Conservation (phyloP, 106 monocot genomes). For the Dioscorea dumetorum region DNA sequence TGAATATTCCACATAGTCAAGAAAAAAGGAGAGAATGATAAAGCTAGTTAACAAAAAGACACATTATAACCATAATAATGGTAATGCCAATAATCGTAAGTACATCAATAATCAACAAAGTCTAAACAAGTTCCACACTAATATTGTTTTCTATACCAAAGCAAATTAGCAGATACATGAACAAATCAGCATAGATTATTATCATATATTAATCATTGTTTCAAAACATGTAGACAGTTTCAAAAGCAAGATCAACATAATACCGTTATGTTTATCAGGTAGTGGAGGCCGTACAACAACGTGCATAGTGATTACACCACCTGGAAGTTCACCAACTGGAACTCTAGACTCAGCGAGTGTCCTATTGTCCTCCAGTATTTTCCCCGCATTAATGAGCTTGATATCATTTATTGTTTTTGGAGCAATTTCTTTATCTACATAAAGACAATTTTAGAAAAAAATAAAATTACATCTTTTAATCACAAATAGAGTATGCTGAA, state of each 20-base stretch:
- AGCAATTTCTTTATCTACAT: constrained; percentile 39
- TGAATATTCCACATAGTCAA: too few relatives aligned
- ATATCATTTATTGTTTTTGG: constrained; percentile 59
- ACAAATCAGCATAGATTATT: neutral
- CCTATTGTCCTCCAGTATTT: constrained; percentile 45
- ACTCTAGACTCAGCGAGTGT: constrained; percentile 55
- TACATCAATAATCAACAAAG: neutral
- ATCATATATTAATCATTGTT: neutral
- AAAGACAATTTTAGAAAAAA: neutral
- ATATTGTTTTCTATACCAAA: neutral
- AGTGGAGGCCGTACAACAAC: constrained; percentile 49
- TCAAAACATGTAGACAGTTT: neutral
- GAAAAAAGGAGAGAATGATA: neutral
- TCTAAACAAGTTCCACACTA: neutral
- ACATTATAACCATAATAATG: neutral
- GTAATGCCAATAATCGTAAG: neutral
- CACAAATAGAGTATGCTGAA: neutral
- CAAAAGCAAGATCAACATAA: neutral
- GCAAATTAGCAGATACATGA: neutral
- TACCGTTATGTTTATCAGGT: constrained; percentile 42
- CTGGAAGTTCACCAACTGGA: constrained; percentile 46
- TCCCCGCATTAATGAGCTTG: constrained; percentile 66
- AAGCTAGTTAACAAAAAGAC: neutral
- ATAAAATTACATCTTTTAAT: neutral
- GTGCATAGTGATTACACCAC: constrained; percentile 61